Percentiles rank a stretch among this genome's conserved stretches.
These are phyloP conservation scores for Salix viminalis DNA, from an alignment of 345 rosid genomes.

Conservation along the genomic window DNA sequence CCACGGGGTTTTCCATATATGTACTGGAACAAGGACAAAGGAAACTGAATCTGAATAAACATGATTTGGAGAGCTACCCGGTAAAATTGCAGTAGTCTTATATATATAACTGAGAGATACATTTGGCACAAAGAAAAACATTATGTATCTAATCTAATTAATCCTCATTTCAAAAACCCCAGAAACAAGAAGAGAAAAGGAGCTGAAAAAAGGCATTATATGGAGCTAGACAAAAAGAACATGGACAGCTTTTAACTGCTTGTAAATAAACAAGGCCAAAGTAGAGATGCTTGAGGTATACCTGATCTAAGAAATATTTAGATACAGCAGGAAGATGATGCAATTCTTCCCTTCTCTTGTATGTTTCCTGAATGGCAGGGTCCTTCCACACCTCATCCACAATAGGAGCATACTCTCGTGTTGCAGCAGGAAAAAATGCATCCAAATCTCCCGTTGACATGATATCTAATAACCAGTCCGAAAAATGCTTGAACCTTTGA, in stretches of 20 bases:
- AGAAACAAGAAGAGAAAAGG: neutral
- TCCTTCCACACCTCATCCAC: slow-evolving; percentile 60
- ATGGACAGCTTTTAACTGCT: neutral
- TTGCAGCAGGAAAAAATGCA: slow-evolving; percentile 67
- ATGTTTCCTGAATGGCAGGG: slow-evolving; percentile 61
- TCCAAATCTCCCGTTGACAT: slow-evolving; percentile 59
- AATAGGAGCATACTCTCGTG: slow-evolving; percentile 60
- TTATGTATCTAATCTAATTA: neutral
- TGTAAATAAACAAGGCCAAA: neutral
- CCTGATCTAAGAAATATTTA: slow-evolving; percentile 53
- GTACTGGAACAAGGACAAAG: no score
- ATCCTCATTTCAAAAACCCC: neutral
- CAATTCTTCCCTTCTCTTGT: slow-evolving; percentile 51
- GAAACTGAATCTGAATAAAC: no score
- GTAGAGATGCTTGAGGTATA: slow-evolving; percentile 11
- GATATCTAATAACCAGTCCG: slow-evolving; percentile 57
- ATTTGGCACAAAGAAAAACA: neutral
- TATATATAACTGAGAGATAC: neutral
- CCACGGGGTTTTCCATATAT: no score
- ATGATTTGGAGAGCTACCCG: no score
- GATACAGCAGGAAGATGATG: slow-evolving; percentile 47
- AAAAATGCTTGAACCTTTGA: slow-evolving; percentile 49
- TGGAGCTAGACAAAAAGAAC: neutral
- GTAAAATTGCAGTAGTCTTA: no score
- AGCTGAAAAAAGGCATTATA: neutral